Evolutionary conservation across 83 land plant genomes (phyloP), one percentile per base, ranked within the genome.

Genomic region (Picea abies): DNA sequence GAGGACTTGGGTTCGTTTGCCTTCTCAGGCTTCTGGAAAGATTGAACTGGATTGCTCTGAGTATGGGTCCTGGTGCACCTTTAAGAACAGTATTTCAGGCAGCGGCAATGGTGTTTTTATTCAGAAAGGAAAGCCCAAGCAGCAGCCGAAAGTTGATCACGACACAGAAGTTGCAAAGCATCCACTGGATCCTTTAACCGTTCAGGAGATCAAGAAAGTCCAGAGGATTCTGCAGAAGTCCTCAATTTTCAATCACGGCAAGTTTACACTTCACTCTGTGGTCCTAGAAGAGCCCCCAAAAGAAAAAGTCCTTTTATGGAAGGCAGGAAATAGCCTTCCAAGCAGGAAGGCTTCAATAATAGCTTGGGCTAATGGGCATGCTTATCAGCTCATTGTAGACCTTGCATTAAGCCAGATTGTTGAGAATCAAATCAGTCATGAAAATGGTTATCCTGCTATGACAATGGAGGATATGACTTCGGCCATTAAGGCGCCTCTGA

Each of bases 131-230:
- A 61, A 66, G 81, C 78, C 78, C 79, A 52, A 47, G 9, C 79
- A 44, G 49, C 8, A 32, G 37, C 65, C 63, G 41, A 14, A 12
- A 47, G 60, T 47, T 84, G 67, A 39, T 76, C 78, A 84, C 73
- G 80, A 82, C 1, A 68, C 67, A 25, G 84, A 79, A 79, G 78
- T 75, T 69, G 90, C 96, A 11, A 88, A 80, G 80, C 96, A 96
- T 86, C 98, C 98, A 4, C 86, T 96, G 35, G 98, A 96, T 89
- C 98, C 98, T 8, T 91, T 96, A n/a, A 96, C 95, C 52, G 8
- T 88, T 68, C 10, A 69, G 2, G 98, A 96, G 77, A 73, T 92
- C 73, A 86, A 81, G 79, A 41, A 25, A 22, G 91, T 88, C 44
- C 85, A 91, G 4, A 19, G 84, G 60, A 82, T 95, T 83, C 75